Percentiles rank a stretch among this genome's conserved stretches.
phyloP scores from a whole-genome alignment of 2,329 filamentous ascomycete species.

The Plenodomus lindquistii region DNA sequence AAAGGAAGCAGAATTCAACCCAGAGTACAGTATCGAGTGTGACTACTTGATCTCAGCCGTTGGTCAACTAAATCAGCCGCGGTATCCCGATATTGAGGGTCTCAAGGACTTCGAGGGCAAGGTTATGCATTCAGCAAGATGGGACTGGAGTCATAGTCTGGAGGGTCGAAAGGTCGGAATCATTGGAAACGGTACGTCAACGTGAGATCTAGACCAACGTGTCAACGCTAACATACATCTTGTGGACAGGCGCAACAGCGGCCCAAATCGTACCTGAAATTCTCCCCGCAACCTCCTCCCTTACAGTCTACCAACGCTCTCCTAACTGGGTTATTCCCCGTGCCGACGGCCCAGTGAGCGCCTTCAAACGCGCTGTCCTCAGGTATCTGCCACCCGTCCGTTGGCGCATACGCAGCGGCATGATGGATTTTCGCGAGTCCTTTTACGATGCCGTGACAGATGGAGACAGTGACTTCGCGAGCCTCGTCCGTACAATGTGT shows the following conservation, averaged over 20 bases:
- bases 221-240: neutral
- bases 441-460: slow-evolving; percentile 53
- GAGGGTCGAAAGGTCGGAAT: slow-evolving; percentile 59
- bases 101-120: slow-evolving; percentile 56
- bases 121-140: slow-evolving; percentile 61
- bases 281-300: slow-evolving; percentile 52
- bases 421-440: slow-evolving; percentile 61
- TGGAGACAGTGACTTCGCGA: slow-evolving; percentile 45
- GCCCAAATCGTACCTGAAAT: slow-evolving; percentile 63
- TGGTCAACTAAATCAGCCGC: slow-evolving; percentile 61
- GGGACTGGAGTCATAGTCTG: slow-evolving; percentile 63
- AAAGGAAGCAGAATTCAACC: slow-evolving; percentile 60
- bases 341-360: slow-evolving; percentile 52
- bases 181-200: slow-evolving; percentile 59
- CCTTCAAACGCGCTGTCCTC: slow-evolving; percentile 49
- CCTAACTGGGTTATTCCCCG: slow-evolving; percentile 64
- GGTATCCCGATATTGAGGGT: slow-evolving; percentile 54
- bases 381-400: slow-evolving; percentile 57
- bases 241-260: slow-evolving; percentile 55
- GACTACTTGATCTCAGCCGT: slow-evolving; percentile 63
- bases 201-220: slow-evolving; percentile 2
- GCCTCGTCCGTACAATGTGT: slow-evolving; percentile 46
- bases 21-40: slow-evolving; percentile 56
- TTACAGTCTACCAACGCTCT: slow-evolving; percentile 62
- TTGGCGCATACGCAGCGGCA: slow-evolving; percentile 53